phyloP scores from a whole-genome alignment of 2,329 filamentous ascomycete species.

The Diplodia sapinea region DNA sequence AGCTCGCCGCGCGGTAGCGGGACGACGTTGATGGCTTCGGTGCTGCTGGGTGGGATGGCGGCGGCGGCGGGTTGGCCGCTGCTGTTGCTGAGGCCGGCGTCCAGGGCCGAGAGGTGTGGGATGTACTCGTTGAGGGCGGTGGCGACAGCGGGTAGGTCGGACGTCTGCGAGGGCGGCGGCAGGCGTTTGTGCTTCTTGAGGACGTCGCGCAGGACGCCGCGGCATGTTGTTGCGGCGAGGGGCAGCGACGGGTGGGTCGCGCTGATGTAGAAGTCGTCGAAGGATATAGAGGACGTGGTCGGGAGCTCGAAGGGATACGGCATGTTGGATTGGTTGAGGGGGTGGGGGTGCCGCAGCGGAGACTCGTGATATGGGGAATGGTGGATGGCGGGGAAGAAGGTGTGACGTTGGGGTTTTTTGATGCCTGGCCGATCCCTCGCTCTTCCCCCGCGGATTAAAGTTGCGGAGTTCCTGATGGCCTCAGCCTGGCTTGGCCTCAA shows the following conservation, averaged over 20 bases:
- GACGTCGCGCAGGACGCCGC: slow-evolving; percentile 79
- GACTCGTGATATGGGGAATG: slow-evolving; percentile 32
- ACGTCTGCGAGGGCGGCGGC: slow-evolving; percentile 70
- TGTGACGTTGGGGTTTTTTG: slow-evolving; percentile 13
- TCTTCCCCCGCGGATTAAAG: slow-evolving; percentile 15
- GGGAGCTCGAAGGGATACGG: slow-evolving; percentile 88
- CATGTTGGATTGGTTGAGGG: slow-evolving; percentile 62
- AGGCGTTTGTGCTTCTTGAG: slow-evolving; percentile 91
- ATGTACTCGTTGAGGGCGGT: slow-evolving; percentile 77
- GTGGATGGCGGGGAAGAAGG: slow-evolving; percentile 33
- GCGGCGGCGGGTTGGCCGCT: too few relatives aligned
- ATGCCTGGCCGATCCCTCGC: slow-evolving; percentile 7
- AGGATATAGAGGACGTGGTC: slow-evolving; percentile 85
- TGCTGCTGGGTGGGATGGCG: slow-evolving; percentile 39
- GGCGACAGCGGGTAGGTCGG: slow-evolving; percentile 73
- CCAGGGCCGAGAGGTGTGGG: slow-evolving; percentile 80
- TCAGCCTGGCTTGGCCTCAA: slow-evolving; percentile 28
- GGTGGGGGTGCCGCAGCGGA: neutral
- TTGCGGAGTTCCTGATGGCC: neutral
- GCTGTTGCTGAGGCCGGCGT: slow-evolving; percentile 64
- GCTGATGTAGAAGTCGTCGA: slow-evolving; percentile 76
- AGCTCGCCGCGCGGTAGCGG: slow-evolving; percentile 64
- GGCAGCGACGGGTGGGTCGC: slow-evolving; percentile 89
- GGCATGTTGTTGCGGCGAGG: slow-evolving; percentile 78
- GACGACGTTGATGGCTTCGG: slow-evolving; percentile 71